These are phyloP conservation scores for Coniella vitis DNA, from an alignment of 2,329 filamentous ascomycete species.

Conservation along the genomic window DNA sequence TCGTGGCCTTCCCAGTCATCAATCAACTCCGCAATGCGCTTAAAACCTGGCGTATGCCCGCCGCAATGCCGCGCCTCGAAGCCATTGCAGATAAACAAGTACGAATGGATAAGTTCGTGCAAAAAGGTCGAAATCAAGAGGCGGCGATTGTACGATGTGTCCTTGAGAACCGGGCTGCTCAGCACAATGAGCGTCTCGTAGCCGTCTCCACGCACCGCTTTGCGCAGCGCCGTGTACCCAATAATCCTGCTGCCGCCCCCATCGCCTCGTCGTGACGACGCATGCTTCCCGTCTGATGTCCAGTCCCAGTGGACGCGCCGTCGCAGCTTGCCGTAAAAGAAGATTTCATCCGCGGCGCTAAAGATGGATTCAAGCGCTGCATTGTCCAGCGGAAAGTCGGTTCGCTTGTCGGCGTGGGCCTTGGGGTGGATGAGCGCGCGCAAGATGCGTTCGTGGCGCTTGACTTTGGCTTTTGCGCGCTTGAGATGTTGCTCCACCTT, in stretches of 20 bases:
- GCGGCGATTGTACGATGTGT: constrained; percentile 49
- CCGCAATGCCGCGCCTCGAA: constrained; percentile 48
- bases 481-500: constrained; percentile 41
- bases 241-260: constrained; percentile 43
- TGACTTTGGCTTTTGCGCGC: constrained; percentile 38
- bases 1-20: constrained; percentile 54
- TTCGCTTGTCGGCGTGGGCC: constrained; percentile 22
- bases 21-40: constrained; percentile 51
- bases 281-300: constrained; percentile 39
- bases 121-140: constrained; percentile 59
- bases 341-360: constrained; percentile 54
- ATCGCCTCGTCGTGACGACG: background rate
- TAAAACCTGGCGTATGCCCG: constrained; percentile 56
- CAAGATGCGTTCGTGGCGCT: constrained; percentile 48
- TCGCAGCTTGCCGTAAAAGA: constrained; percentile 50
- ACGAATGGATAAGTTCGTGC: constrained; percentile 62
- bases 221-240: constrained; percentile 54
- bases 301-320: constrained; percentile 58
- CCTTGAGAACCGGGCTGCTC: constrained; percentile 51
- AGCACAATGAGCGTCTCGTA: constrained; percentile 58
- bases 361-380: constrained; percentile 52
- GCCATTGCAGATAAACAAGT: constrained; percentile 56
- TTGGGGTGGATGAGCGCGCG: constrained; percentile 48
- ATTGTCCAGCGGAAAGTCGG: constrained; percentile 49
- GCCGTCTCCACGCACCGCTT: constrained; percentile 35